Evolutionary conservation across 179 eudicot species (phyloP).

Genomic region (Nepenthes alata): DNA sequence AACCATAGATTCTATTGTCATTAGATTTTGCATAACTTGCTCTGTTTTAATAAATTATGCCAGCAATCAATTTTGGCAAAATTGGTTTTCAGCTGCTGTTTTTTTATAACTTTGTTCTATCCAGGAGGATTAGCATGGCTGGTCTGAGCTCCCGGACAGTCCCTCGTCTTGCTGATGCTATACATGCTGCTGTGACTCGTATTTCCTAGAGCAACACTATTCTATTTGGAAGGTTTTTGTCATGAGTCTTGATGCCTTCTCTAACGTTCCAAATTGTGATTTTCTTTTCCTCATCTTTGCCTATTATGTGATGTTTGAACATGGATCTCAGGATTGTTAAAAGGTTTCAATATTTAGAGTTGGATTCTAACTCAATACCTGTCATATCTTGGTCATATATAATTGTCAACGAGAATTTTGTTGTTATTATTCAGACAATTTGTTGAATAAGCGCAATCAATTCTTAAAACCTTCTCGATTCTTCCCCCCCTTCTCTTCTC

Average conservation of each 20-base stretch:
- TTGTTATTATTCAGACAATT: no score
- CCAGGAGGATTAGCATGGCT: conserved; percentile 54
- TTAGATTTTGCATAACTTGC: no score
- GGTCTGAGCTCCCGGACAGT: conserved; percentile 38
- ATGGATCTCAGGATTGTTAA: no score
- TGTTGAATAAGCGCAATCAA: no score
- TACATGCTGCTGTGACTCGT: conserved; percentile 36
- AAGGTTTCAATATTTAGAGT: neutral
- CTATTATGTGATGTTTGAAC: neutral
- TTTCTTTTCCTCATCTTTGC: neutral
- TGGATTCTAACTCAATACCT: no score
- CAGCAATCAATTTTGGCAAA: no score
- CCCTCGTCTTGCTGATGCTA: conserved; percentile 38
- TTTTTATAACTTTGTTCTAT: neutral
- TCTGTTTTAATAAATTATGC: no score
- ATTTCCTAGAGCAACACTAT: conserved; percentile 15
- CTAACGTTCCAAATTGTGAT: neutral
- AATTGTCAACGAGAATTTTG: no score
- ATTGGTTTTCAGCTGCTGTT: neutral
- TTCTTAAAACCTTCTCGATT: no score
- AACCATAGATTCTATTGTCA: no score
- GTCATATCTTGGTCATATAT: no score
- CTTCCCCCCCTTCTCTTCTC: neutral
- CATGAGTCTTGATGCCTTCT: neutral
- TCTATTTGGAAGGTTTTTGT: neutral